These are phyloP conservation scores for Vigna mungo DNA, from an alignment of 306 rosid species.

Conservation along the genomic window DNA sequence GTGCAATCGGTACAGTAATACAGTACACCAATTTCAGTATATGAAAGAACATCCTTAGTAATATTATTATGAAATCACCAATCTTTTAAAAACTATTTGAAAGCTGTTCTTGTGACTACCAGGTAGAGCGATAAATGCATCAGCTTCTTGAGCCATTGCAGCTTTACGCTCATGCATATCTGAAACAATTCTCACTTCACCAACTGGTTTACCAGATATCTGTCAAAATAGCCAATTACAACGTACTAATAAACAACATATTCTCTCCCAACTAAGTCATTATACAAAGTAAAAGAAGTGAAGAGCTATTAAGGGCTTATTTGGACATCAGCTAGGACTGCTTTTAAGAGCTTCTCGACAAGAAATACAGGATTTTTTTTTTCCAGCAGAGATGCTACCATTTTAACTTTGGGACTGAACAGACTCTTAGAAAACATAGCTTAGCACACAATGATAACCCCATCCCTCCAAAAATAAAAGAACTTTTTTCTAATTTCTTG, in stretches of 20 bases:
- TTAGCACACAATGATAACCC: not conserved
- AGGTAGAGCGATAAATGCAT: constrained; percentile 95
- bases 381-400: no score
- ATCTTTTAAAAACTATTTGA: constrained; percentile 25
- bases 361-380: no score
- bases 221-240: constrained; percentile 40
- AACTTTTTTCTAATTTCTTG: not conserved
- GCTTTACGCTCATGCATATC: constrained; percentile 99
- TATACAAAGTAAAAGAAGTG: constrained; percentile 18
- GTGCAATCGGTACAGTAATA: not conserved
- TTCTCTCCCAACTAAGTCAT: constrained; percentile 28
- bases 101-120: constrained; percentile 58
- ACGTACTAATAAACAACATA: not conserved
- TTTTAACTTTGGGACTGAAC: no score
- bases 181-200: constrained; percentile 87
- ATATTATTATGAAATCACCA: constrained; percentile 18
- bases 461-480: not conserved
- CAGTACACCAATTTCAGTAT: constrained; percentile 3
- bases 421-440: not conserved
- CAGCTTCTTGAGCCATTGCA: constrained; percentile 89
- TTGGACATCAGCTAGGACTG: no score
- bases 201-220: constrained; percentile 93
- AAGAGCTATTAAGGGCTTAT: not conserved
- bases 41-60: constrained; percentile 13
- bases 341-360: no score